Evolutionary conservation across 2,329 filamentous ascomycete genomes (phyloP).

Genomic region (Westerdykella aurantiaca): DNA sequence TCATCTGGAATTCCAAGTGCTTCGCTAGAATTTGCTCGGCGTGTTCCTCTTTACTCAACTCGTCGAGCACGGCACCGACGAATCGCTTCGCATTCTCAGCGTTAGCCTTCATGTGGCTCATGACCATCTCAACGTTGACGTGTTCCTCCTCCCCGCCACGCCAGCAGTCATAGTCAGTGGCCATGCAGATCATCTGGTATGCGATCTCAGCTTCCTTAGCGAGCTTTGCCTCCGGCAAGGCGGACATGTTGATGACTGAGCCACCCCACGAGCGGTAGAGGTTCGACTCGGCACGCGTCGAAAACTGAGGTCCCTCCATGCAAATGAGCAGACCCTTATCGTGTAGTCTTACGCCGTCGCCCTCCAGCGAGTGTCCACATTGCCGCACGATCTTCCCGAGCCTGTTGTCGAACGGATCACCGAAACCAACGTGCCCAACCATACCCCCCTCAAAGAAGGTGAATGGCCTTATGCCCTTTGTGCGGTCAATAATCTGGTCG

Average conservation of each 20-base stretch:
- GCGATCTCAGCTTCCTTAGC: slow-evolving; percentile 92
- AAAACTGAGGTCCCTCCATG: slow-evolving; percentile 99
- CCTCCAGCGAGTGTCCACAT: slow-evolving; percentile 71
- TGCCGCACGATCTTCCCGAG: slow-evolving; percentile 70
- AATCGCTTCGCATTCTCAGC: slow-evolving; percentile 78
- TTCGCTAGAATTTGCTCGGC: slow-evolving; percentile 69
- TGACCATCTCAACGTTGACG: slow-evolving; percentile 94
- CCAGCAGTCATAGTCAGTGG: slow-evolving; percentile 99
- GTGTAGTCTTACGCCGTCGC: slow-evolving; percentile 80
- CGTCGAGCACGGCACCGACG: slow-evolving; percentile 80
- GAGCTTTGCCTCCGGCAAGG: slow-evolving; percentile 90
- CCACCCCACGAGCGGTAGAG: slow-evolving; percentile 94
- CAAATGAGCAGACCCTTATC: slow-evolving; percentile 79
- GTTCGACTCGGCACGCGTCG: slow-evolving; percentile 88
- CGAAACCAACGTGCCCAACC: slow-evolving; percentile 91
- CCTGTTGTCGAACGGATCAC: slow-evolving; percentile 82
- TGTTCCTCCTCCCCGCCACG: slow-evolving; percentile 64
- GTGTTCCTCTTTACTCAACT: slow-evolving; percentile 73
- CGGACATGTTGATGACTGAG: slow-evolving; percentile 97
- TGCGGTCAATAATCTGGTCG: slow-evolving; percentile 95
- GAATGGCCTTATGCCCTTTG: slow-evolving; percentile 88
- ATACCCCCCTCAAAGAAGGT: slow-evolving; percentile 93
- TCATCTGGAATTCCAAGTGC: slow-evolving; percentile 70
- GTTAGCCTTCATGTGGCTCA: slow-evolving; percentile 94
- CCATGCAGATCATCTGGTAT: slow-evolving; percentile 99